These are phyloP conservation scores for Stromatinia cepivora DNA, from an alignment of 2,329 filamentous ascomycete species.

Conservation along the genomic window DNA sequence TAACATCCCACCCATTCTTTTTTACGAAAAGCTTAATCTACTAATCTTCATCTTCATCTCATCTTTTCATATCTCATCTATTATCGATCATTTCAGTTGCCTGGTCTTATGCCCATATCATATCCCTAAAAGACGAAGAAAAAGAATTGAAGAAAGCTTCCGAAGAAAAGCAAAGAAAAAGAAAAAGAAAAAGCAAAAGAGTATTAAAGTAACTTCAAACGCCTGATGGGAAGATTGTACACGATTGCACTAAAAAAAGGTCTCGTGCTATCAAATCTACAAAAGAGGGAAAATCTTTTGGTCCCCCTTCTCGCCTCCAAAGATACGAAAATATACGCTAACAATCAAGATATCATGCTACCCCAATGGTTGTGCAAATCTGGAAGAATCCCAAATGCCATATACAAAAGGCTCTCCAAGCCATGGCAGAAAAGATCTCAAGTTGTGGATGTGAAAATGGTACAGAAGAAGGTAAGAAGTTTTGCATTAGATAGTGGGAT, in stretches of 20 bases:
- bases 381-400: constrained; percentile 25
- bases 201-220: constrained; percentile 20
- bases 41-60: constrained; percentile 13
- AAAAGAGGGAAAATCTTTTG: constrained; percentile 12
- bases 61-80: constrained; percentile 20
- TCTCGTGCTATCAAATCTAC: constrained; percentile 21
- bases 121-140: constrained; percentile 19
- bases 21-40: constrained; percentile 2
- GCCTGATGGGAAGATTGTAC: constrained; percentile 16
- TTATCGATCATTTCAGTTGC: constrained; percentile 18
- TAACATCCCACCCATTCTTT: constrained; percentile 5
- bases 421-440: constrained; percentile 33
- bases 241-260: not conserved
- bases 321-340: constrained; percentile 22
- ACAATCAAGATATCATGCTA: constrained; percentile 23
- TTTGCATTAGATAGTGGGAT: constrained; percentile 21
- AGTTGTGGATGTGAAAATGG: constrained; percentile 35
- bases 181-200: constrained; percentile 12
- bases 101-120: constrained; percentile 12
- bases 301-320: constrained; percentile 2
- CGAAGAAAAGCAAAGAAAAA: not conserved
- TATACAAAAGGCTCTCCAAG: constrained; percentile 38
- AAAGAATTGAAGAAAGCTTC: not conserved
- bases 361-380: constrained; percentile 20
- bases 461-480: constrained; percentile 40